Evolutionary conservation across 495 filamentous ascomycete genomes (phyloP), one percentile per base, ranked within the genome.

Genomic region (Penicillium goetzii): DNA sequence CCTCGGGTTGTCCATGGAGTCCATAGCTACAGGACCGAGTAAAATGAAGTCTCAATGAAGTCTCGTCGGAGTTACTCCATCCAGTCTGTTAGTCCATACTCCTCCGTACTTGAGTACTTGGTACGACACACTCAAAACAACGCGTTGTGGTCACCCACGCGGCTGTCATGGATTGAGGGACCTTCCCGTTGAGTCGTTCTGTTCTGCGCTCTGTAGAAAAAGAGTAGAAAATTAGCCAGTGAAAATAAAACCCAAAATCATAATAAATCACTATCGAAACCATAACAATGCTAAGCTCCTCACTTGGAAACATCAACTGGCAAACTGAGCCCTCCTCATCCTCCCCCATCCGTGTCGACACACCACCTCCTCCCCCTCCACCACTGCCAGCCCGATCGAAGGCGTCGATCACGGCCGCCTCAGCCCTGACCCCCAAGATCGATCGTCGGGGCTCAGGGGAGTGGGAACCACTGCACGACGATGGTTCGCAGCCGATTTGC

Each of bases 401-500:
- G 47, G 47, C 47, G 53, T 49, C 25, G 64, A 66, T 63, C 60
- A 33, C 17, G 17, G 52, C 17, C 25, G 30, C 57, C 57, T 47
- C 15, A 47, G 21, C 57, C 43, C 10, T 47, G 43, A 23, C 9
- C 21, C 21, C 43, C 43, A 21, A 47, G 43, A 47, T 47, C 21
- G 43, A 59, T 51, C 32, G 21, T 19, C 45, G 23, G 36, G 36
- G 54, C 57, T 26, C 32, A 32, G 11, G 43, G 19, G 40, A n/a
- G 17, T 2, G 12, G 12, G 19, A 43, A 64, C 57, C 52, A 56
- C 59, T 25, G 30, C 33, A 19, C 32, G 34, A n/a, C 19, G 49
- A 26, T 49, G 68, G 62, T 62, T 47, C 45, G 25, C 52, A 61
- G 65, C 69, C 67, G 69, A 70, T 70, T 68, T 67, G 64, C 59